Base-by-base conservation (phyloP, 2,329 filamentous ascomycete species). In the Stromatinia cepivora region DNA sequence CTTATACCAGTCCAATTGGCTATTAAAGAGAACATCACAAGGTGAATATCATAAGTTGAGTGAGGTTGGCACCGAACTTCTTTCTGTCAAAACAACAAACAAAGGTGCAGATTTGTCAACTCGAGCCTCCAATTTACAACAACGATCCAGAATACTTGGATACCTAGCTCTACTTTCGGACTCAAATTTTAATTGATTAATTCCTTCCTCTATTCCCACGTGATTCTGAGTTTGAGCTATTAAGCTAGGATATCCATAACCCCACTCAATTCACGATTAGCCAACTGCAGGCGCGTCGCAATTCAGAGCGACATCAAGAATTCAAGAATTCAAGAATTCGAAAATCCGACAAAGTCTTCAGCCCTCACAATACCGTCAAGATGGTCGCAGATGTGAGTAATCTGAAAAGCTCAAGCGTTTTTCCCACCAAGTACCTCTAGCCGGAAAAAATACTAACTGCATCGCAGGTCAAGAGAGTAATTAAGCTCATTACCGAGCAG, bases 401-500 rank as follows among this genome's bases (percentile, higher is more conserved):
- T 13, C 15, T 50, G 25, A 36, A 17, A 50, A 52, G 0, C 11
- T 20, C 5, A 17, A 22, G 20, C 20, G 5, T 53, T 36, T 15
- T 22, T 15, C 31, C 11, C 25, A 20, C 11, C 1, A n/a, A 36
- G 15, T 10, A 20, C 17, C 17, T 50, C 46, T 20, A 65, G 10
- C 20, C 17, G 9, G 46, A 17, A 46, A 42, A 8, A 46, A 53
- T 56, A 31, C 31, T 73, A 69, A 73, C 66, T 58, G 48, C 64
- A 25, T 53, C 31, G 67, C 75, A 92, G 89, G 82, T 90, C 77
- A 91, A 97, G 87, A 89, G 95, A 78, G 92, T 88, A 78, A 86
- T 99, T 81, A 96, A 94, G 87, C 88, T 99, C 82, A 87, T 97
- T 75, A 98, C 95, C 65, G 90, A 95, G 83, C 94, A 98, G 81